These are phyloP conservation scores for Petrea volubilis DNA, from an alignment of 257 asterid genomes.

Conservation along the genomic window DNA sequence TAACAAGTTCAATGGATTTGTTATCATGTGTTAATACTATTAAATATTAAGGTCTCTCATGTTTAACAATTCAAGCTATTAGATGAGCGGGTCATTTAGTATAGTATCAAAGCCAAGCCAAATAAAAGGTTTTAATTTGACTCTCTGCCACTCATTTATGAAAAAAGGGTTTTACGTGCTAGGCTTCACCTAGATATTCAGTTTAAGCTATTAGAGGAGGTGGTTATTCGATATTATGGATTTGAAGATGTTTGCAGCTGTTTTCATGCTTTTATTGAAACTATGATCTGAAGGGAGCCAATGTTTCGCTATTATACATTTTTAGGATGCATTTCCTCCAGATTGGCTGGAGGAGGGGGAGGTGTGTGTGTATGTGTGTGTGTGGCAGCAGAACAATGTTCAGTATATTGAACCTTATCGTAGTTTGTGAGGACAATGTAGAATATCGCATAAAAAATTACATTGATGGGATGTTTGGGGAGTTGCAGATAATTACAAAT, in stretches of 20 bases:
- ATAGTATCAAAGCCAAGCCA: not conserved
- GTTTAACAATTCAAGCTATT: no score
- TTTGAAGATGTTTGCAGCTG: not conserved
- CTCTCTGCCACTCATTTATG: no score
- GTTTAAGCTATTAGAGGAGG: no score
- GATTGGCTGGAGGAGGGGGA: not conserved
- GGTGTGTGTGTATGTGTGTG: no score
- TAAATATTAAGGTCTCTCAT: no score
- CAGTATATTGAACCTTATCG: not conserved
- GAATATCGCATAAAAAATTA: not conserved
- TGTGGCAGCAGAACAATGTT: not conserved
- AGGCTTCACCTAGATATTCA: no score
- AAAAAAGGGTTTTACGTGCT: no score
- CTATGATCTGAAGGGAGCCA: not conserved
- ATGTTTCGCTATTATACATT: not conserved
- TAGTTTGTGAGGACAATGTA: not conserved
- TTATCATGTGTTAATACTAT: no score
- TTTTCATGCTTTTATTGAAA: not conserved
- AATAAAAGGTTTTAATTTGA: no score
- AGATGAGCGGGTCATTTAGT: not conserved
- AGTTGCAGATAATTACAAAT: not conserved
- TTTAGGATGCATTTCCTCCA: not conserved
- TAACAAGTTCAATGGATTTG: no score
- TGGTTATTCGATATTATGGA: no score
- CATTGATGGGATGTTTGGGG: conserved; percentile 6